Percentiles rank a stretch among this genome's conserved stretches.
phyloP scores from a whole-genome alignment of 345 rosid species.

The Ceriops tagal region DNA sequence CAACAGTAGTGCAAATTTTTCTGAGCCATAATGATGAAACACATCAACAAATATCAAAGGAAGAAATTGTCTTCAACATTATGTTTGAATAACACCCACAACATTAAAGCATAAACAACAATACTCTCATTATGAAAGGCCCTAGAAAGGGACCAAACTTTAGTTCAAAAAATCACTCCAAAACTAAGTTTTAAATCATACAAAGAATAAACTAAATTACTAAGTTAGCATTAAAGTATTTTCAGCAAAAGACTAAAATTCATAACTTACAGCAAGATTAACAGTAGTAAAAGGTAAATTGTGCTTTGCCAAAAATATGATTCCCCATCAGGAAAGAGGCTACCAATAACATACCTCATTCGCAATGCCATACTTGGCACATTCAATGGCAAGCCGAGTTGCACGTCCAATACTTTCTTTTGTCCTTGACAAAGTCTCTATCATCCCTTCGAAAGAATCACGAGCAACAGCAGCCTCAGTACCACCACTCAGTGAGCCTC shows the following conservation, averaged over 20 bases:
- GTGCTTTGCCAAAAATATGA: too few species aligned
- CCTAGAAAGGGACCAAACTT: not conserved
- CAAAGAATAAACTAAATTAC: not conserved
- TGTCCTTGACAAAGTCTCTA: conserved; percentile 94
- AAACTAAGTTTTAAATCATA: not conserved
- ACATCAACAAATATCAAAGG: too few species aligned
- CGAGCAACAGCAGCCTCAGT: conserved; percentile 95
- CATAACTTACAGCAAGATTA: not conserved
- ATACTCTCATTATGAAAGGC: not conserved
- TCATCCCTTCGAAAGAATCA: conserved; percentile 98
- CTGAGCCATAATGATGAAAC: too few species aligned
- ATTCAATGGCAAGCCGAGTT: conserved; percentile 88
- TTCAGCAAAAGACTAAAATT: not conserved
- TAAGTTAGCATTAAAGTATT: not conserved
- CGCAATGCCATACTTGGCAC: conserved; percentile 93
- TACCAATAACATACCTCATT: conserved; percentile 57
- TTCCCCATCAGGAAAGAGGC: too few species aligned
- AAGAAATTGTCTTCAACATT: too few species aligned
- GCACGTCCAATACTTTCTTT: conserved; percentile 98
- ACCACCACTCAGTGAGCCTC: conserved; percentile 72
- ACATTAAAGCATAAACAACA: too few species aligned
- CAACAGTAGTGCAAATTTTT: too few species aligned
- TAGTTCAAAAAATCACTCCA: not conserved
- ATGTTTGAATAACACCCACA: too few species aligned
- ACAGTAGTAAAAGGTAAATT: too few species aligned